A percentile compares a stretch with the other conserved stretches of the same genome.
These are phyloP conservation scores for Paraconiothyrium sp. DNA, from an alignment of 2,329 filamentous ascomycete genomes.

Conservation along the genomic window DNA sequence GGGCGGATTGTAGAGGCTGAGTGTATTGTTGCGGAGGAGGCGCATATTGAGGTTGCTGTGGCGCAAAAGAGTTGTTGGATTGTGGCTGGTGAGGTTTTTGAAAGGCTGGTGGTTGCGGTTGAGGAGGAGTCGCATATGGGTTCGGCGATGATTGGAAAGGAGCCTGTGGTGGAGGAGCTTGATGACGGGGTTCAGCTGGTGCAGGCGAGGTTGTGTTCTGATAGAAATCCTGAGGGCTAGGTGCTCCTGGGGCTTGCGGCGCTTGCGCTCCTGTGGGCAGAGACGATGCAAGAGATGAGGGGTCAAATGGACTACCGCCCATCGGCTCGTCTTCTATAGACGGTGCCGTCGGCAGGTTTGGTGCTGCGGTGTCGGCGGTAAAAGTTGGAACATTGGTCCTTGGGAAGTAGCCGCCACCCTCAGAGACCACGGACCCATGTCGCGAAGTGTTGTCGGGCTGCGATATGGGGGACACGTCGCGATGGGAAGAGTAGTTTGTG, in stretches of 20 bases:
- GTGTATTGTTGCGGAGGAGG: slow-evolving; percentile 21
- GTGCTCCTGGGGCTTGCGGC: slow-evolving; percentile 33
- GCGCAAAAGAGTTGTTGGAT: slow-evolving; percentile 20
- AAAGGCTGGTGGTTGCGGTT: slow-evolving; percentile 21
- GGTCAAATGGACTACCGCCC: slow-evolving; percentile 30
- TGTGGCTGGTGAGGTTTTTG: slow-evolving; percentile 23
- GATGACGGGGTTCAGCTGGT: slow-evolving; percentile 38
- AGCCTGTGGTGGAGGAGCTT: slow-evolving; percentile 32
- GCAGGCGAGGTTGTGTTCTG: slow-evolving; percentile 49
- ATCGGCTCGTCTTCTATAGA: slow-evolving; percentile 42
- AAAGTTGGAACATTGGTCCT: slow-evolving; percentile 57
- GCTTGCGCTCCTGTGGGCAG: slow-evolving; percentile 30
- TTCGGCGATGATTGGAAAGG: slow-evolving; percentile 31
- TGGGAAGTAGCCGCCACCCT: slow-evolving; percentile 68
- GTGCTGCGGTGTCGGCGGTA: slow-evolving; percentile 48
- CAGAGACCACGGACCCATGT: slow-evolving; percentile 56
- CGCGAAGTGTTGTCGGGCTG: slow-evolving; percentile 52
- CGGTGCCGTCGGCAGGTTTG: slow-evolving; percentile 48
- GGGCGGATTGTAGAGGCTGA: slow-evolving; percentile 19
- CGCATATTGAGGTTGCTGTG: slow-evolving; percentile 24
- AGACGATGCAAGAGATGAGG: slow-evolving; percentile 27
- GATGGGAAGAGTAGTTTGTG: slow-evolving; percentile 51
- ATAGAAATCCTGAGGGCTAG: slow-evolving; percentile 45
- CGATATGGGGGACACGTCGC: slow-evolving; percentile 64
- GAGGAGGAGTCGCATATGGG: slow-evolving; percentile 22